Base-by-base conservation (phyloP, 2,329 filamentous ascomycete species). In the Daldinia sp. region DNA sequence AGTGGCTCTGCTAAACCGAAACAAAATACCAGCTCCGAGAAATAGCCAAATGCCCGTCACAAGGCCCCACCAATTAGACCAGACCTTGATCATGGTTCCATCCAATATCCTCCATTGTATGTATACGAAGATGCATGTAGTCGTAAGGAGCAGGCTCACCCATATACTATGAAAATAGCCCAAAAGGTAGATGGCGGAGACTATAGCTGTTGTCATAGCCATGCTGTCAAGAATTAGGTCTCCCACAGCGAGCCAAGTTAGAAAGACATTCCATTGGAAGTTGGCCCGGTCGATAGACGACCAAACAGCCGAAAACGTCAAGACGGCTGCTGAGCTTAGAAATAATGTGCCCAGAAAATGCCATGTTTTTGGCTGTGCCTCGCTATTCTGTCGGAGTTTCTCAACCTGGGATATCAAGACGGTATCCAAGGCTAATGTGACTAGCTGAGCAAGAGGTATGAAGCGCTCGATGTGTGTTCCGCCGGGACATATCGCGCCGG, bases 141-240 rank as follows among this genome's bases (percentile, higher is more conserved):
- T 68, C 1, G 74, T 71, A 4, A 75, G 56, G 2, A 77, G 39
- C 13, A 80, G 61, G 4, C 75, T 73, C 26, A 81, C 56, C 1
- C 74, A 69, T 6, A 74, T 72, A 3, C 76, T 65, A 13, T 76
- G 75, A 7, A 81, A 67, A 20, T 65, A 67, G 1, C 69, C 70
- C 3, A 80, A 67, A 28, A 79, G 61, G 48, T 74, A 72, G 7
- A 79, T 65, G 2, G 70, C 71, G 5, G 73, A 77, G 13, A 77
- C n/a, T 1, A 81, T 51, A 6, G 57, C 72, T 6, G 67, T 18
- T 4, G 73, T 67, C 4, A 74, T 75, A 3, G 73, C 56, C 1
- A 72, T 54, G 33, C 78, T 77, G 51, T 81, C 78, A 13, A 76
- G 7, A 13, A 77, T 26, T 5, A 81, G 68, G 28, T 81, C 78